Conservation (phyloP, 164 flowering plant genomes). For the Sextonia rubra region DNA sequence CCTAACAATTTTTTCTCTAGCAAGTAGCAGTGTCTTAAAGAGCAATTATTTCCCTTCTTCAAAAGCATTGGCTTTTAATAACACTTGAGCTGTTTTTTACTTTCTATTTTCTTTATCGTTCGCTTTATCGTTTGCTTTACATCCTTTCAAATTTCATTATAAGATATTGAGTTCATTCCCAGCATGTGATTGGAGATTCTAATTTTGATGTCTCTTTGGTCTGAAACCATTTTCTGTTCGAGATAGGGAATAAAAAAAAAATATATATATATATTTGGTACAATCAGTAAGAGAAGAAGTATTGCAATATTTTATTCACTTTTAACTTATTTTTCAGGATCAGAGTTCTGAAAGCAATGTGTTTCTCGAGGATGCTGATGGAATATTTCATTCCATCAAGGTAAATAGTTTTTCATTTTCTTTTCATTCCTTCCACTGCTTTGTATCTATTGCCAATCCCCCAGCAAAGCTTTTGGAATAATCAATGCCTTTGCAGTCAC, state of each 20-base stretch:
- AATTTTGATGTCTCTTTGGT: neutral
- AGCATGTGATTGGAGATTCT: neutral
- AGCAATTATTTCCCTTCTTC: neutral
- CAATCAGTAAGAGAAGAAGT: neutral
- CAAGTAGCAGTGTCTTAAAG: neutral
- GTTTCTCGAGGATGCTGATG: constrained; percentile 64
- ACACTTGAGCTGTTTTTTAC: neutral
- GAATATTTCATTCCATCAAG: constrained; percentile 80
- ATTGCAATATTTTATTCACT: neutral
- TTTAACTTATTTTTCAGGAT: constrained; percentile 40
- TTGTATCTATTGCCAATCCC: neutral
- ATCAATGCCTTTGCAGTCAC: constrained; percentile 41
- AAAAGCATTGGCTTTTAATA: neutral
- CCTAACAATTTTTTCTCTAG: neutral
- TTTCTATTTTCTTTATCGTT: neutral
- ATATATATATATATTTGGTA: neutral
- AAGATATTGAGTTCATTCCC: neutral
- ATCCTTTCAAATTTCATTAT: neutral
- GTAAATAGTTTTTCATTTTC: constrained; percentile 24
- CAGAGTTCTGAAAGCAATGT: constrained; percentile 40
- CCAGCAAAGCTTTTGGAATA: neutral
- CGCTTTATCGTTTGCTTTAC: neutral
- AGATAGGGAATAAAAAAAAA: neutral
- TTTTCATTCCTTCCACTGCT: neutral
- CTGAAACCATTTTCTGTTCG: neutral